Evolutionary conservation across 2,329 filamentous ascomycete genomes (phyloP).

Genomic region (Fusarium neocosmosporiellum): DNA sequence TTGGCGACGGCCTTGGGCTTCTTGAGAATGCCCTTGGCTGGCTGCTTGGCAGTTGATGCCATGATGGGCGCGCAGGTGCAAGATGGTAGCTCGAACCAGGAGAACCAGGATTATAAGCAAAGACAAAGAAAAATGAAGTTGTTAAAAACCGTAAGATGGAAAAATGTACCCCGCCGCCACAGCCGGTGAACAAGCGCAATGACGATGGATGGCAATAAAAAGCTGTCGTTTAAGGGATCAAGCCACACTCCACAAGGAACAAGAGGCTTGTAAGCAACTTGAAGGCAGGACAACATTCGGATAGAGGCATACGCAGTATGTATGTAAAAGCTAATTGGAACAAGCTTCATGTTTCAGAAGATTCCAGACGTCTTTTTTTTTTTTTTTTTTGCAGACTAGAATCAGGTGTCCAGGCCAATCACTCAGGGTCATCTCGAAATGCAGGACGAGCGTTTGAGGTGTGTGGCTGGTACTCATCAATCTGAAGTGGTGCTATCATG

Average conservation of each 20-base stretch:
- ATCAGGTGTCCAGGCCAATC: background rate
- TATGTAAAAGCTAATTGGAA: background rate
- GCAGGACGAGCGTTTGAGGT: conserved; percentile 5
- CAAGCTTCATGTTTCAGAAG: background rate
- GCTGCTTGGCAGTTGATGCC: conserved; percentile 47
- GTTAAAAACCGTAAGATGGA: background rate
- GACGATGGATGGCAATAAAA: conserved; percentile 7
- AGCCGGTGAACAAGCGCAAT: conserved; percentile 8
- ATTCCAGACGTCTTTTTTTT: background rate
- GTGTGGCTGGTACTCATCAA: conserved; percentile 2
- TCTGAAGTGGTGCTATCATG: conserved; percentile 17
- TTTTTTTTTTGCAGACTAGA: background rate
- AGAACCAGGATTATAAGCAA: background rate
- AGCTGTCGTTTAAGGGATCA: conserved; percentile 1
- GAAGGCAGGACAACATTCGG: background rate
- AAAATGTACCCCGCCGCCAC: conserved; percentile 18
- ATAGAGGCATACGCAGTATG: background rate
- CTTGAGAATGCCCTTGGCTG: conserved; percentile 70
- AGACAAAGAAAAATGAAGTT: background rate
- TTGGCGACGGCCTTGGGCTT: conserved; percentile 51
- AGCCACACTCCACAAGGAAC: conserved; percentile 24
- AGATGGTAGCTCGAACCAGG: conserved; percentile 1
- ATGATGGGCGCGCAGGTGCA: conserved; percentile 27
- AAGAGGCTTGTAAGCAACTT: background rate
- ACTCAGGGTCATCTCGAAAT: background rate